Evolutionary conservation across 768 basidiomycete genomes (phyloP), one percentile per base, ranked within the genome.

Genomic region (Daedaleopsis sinensis): DNA sequence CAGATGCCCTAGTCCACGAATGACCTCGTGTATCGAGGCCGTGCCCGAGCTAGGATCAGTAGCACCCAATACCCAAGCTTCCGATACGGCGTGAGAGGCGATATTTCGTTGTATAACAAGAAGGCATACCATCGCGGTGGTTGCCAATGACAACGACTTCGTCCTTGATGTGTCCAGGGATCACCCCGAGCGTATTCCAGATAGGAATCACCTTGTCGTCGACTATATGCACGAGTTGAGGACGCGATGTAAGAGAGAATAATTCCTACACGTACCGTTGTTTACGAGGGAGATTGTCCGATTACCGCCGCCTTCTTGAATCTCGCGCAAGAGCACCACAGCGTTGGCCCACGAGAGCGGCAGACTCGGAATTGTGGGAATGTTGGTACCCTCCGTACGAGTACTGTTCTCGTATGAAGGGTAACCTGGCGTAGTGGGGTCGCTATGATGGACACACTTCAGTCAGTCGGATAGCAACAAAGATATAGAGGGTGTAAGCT

Each of bases 271-370:
- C 71, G 42, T 50, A 81, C 83, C 82, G 64, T 87, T 76, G 71
- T 91, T 92, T 23, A 82, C 79, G 12, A 92, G 73, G 56, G 78
- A 77, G 23, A 90, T 76, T 12, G 76, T 76, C 16, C 73, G 77
- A 52, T 81, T 70, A 70, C 74, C 27, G 61, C 80, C 82, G 13
- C 76, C 72, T 12, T 82, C 79, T 43, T 77, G 70, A 24, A 86
- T 71, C 53, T 81, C 78, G 48, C 78, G 70, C 36, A 90, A 71
- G 4, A 92, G 73, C 10, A 81, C 79, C 54, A 84, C 71, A 0
- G 93, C 95, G 69, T 95, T 96, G 49, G 80, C 76, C 88, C 92
- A 96, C 0, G 90, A 93, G 64, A 97, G 85, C 1, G 96, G 96
- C n/a, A 98, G 74, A 68, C 92, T 94, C 1, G 93, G 92, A 62